Base-by-base conservation (phyloP, 108 stramenopile species). In the Cyclotella atomus region DNA sequence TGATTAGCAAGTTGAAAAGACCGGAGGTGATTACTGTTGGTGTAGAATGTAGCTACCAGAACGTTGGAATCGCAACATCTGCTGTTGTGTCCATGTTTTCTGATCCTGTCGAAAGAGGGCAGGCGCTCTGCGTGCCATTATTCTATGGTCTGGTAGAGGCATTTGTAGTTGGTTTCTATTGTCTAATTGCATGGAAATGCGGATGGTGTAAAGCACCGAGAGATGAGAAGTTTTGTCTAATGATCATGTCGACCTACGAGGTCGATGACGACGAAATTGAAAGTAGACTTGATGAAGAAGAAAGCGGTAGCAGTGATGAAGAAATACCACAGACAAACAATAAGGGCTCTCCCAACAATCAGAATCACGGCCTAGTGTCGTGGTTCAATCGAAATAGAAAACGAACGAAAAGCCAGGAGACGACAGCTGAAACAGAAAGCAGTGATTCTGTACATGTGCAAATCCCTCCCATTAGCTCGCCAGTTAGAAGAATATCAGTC, bases 21-120 rank as follows among this genome's bases (percentile, higher is more conserved):
- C 91, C 94, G 29, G 94, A 95, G 63, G 76, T 88, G 52, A 77
- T 95, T 52, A 81, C 95, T 20, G 87, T 92, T 17, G 82, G 90
- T 0, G 76, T 96, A 15, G 95, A 96, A 61, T 89, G 91, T 53
- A 84, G 82, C 54, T 96, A 96, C 61, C 95, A 96, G 85, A 96
- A 96, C 77, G 81, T 90, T 2, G 95, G 95, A 9, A 93, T 96
- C 69, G 91, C 87, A 0, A 92, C 89, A 2, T 86, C 88, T 3
- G 70, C 88, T 50, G 91, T 87, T 0, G 65, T 92, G 25, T 70
- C 91, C 65, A 91, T 95, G 91, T 92, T 92, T 71, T 45, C 82
- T 24, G 87, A 86, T n/a, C 73, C 77, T 8, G 68, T 82, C 8
- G 82, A 89, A 20, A 61, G 84, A 54, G 84, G 66, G 5, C 72